Percentiles rank a stretch among this genome's conserved stretches.
phyloP scores from a whole-genome alignment of 306 rosid species.

The Sesbania bispinosa region DNA sequence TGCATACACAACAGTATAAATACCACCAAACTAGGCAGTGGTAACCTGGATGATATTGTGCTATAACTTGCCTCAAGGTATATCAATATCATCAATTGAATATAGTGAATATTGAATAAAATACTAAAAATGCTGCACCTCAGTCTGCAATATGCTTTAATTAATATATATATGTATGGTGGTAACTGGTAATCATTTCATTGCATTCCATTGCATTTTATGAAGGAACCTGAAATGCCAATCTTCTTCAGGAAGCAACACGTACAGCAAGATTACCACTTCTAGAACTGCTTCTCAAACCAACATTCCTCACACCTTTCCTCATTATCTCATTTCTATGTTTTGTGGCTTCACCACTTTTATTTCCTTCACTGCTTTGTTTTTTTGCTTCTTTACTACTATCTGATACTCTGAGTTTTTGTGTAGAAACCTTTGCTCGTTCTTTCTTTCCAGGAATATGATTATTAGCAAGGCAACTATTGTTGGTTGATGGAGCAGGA shows the following conservation, averaged over 20 bases:
- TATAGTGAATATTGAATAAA: background rate
- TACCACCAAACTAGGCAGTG: background rate
- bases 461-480: background rate
- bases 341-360: conserved; percentile 27
- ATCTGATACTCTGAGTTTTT: conserved; percentile 25
- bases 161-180: background rate
- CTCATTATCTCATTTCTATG: conserved; percentile 25
- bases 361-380: conserved; percentile 29
- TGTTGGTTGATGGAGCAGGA: conserved; percentile 29
- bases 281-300: conserved; percentile 38
- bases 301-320: conserved; percentile 29
- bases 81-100: background rate
- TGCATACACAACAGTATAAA: background rate
- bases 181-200: no score
- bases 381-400: conserved; percentile 30
- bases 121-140: background rate
- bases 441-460: conserved; percentile 29
- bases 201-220: background rate
- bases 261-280: conserved; percentile 45
- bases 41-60: background rate
- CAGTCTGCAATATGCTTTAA: background rate
- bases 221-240: background rate
- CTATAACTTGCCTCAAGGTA: background rate
- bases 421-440: conserved; percentile 23
- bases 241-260: conserved; percentile 45